Base-by-base conservation (phyloP, 75 land plant species). In the Picea glauca region DNA sequence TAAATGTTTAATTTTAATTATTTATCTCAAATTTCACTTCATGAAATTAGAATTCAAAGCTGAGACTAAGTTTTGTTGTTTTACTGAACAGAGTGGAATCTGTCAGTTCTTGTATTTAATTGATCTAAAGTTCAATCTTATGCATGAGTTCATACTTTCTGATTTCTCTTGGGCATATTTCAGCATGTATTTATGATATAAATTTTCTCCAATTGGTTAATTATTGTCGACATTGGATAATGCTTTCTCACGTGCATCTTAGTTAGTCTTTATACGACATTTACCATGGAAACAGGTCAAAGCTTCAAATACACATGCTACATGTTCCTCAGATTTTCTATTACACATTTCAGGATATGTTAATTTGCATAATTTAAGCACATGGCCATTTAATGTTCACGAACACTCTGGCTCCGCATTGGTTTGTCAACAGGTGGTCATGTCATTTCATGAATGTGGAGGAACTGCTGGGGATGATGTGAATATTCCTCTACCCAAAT, bases 401-500 rank as follows among this genome's bases (percentile, higher is more conserved):
- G 43, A 23, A 62, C 68, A 15, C 31, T 23, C 26, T 61, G 3
- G 21, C n/a, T 76, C 31, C 31, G 5, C 65, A 75, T 62, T 18
- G 35, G 14, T 62, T 58, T 60, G n/a, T 62, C 21, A 20, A 70
- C 74, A 70, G 98, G 98, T 93, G 31, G 90, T 91, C 14, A 88
- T 95, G 92, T 91, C 96, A 77, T 91, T 95, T 72, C 94, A 95
- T 87, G 94, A 90, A 74, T 90, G 67, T 82, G 89, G 88, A 72
- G 94, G 85, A 83, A 86, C 81, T 86, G 87, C 82, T 40, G 81
- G 91, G 76, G 91, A 90, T 79, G 87, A 87, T 56, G 80, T 87
- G 23, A n/a, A 67, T 63, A 93, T 95, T 61, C 75, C 90, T 3
- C 86, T 95, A 43, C 98, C 98, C 7, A 86, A 87, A 56, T 95